Conservation (phyloP, 2,329 filamentous ascomycete genomes). For the Colletotrichum euphorbiae region DNA sequence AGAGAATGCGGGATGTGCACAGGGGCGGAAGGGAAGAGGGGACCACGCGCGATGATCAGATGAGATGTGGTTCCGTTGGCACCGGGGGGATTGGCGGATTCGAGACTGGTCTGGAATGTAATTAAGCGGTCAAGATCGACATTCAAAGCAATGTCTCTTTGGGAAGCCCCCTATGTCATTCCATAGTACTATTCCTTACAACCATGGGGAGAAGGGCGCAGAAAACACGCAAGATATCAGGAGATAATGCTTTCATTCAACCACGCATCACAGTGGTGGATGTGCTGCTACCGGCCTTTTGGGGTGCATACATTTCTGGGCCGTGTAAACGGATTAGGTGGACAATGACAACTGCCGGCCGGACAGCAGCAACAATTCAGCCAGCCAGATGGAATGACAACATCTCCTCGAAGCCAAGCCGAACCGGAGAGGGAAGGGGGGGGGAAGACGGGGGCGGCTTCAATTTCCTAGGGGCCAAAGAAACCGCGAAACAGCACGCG, state of each 20-base stretch:
- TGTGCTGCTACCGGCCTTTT: too few relatives aligned
- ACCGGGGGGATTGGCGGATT: conserved; percentile 15
- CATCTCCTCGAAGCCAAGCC: background rate
- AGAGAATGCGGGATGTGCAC: conserved; percentile 37
- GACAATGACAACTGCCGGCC: too few relatives aligned
- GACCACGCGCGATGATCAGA: conserved; percentile 27
- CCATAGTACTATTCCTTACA: background rate
- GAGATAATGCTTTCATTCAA: background rate
- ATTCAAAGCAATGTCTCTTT: background rate
- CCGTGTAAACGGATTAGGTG: too few relatives aligned
- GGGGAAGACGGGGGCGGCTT: background rate
- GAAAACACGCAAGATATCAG: background rate
- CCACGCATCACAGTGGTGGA: background rate
- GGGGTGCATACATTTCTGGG: too few relatives aligned
- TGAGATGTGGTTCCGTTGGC: conserved; percentile 33
- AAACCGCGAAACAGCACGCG: background rate
- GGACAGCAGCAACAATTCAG: background rate
- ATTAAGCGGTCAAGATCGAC: conserved; percentile 7
- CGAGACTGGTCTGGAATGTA: conserved; percentile 36
- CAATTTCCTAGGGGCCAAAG: conserved; percentile 21
- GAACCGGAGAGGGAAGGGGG: too few relatives aligned
- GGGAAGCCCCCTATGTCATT: background rate
- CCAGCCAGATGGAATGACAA: background rate
- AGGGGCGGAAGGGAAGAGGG: conserved; percentile 24
- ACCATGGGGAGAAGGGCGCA: background rate